Base-by-base conservation (phyloP, 1,284 basidiomycete species). In the Cutaneotrichosporon arboriforme region DNA sequence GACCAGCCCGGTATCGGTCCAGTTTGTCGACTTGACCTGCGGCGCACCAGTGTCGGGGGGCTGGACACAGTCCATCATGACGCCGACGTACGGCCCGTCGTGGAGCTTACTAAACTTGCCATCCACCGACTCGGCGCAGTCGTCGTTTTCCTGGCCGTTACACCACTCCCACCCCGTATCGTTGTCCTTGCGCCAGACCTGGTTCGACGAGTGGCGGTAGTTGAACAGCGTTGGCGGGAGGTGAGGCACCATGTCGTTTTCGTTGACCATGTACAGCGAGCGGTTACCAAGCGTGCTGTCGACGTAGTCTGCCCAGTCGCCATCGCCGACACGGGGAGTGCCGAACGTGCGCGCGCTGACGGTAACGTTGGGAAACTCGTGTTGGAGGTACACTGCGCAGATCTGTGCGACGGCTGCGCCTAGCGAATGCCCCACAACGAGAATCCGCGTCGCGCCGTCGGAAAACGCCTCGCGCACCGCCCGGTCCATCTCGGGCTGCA, bases 341-440 rank as follows among this genome's bases (percentile, higher is more conserved):
- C 62, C 64, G 34, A 66, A 64, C 12, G 54, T 42, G 14, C 51
- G 45, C 3, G 55, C 60, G 1, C 23, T 42, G 2, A 46, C 40
- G 17, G 20, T 36, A 17, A 34, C 10, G 20, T 42, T 37, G 26
- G 26, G 26, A 15, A 63, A 46, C 17, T 51, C 37, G 4, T 53
- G 26, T 26, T 60, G 51, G 17, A 66, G 58, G 40, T 58, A 58
- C 0, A 60, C 60, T 1, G 54, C 58, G 4, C 49, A 35, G 14
- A 66, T n/a, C 36, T 52, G 43, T 13, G 43, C 54, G 14, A 63
- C 23, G 17, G 63, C 62, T 4, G 54, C 61, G 20, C 64, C 65
- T 9, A 65, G 51, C 20, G 59, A 62, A 42, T 67, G 65, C 18
- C 65, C 65, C 9, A 52, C 54, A 7, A 67, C 65, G 15, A 60